Base-by-base conservation (phyloP, 73 alveolate species). In the Symbiodinium natans region DNA sequence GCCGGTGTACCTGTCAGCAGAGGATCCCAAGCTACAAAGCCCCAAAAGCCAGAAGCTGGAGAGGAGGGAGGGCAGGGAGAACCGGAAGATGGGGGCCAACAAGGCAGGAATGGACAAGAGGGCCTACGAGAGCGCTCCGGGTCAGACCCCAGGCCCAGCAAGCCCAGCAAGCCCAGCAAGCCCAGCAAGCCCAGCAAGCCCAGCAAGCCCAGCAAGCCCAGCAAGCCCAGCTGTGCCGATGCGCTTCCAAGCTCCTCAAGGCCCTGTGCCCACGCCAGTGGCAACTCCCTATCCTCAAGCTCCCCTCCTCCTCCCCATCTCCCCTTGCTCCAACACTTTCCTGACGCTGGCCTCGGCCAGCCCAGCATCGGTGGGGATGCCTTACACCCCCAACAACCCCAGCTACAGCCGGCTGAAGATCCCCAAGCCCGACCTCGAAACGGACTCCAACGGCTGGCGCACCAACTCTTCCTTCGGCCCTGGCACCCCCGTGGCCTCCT, bases 381-480 rank as follows among this genome's bases (percentile, higher is more conserved):
- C 80, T 13, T 27, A 9, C 80, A 0, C 71, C n/a, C 71, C 71
- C 71, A 27, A 27, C 36, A n/a, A 23, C 29, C 29, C 80, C 27
- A 5, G 36, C 15, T 2, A n/a, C 36, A 29, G 27, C 80, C 33
- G 80, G 80, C 80, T 63, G 80, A 63, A 63, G 80, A 63, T 63
- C 80, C 80, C 80, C 36, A 63, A 63, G 80, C 80, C 80, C 36
- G 36, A 63, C 80, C 80, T 29, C 11, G 80, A 63, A 36, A 63
- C 80, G 9, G 80, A 63, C 80, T 63, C 80, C 80, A 63, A 63
- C 19, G 80, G 80, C 36, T 63, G 80, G 80, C 80, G 80, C 31
- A 63, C 80, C 80, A 63, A 63, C 80, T 63, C 80, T 29, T 63
- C 80, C 80, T 63, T 63, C 80, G 80, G 80, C 80, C 80, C 80